Percentiles rank a stretch among this genome's conserved stretches.
Conservation (phyloP, 768 basidiomycete genomes). For the Mycena belliarum region DNA sequence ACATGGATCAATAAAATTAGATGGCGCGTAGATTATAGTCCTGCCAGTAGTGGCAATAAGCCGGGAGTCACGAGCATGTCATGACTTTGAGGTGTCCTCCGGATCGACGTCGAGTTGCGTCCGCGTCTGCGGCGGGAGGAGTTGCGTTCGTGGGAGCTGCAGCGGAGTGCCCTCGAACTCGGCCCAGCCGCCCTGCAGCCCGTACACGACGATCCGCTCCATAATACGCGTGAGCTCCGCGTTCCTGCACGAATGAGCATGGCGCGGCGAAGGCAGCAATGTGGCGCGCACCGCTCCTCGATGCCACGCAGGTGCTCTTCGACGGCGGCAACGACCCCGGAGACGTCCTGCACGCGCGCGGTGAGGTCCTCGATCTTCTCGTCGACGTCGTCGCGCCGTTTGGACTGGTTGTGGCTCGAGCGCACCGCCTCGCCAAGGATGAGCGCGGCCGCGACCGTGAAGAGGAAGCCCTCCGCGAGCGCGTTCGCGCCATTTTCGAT, state of each 20-base stretch:
- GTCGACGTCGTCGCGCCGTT: slow-evolving; percentile 71
- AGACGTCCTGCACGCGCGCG: slow-evolving; percentile 46
- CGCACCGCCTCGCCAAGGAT: slow-evolving; percentile 82
- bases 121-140: slow-evolving; percentile 23
- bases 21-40: too few relatives aligned
- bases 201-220: slow-evolving; percentile 68
- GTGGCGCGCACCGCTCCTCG: slow-evolving; percentile 39
- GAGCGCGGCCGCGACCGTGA: slow-evolving; percentile 69
- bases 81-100: too few relatives aligned
- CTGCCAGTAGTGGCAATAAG: too few relatives aligned
- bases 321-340: slow-evolving; percentile 41
- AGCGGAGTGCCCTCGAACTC: slow-evolving; percentile 66
- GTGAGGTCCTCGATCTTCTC: slow-evolving; percentile 67
- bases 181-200: slow-evolving; percentile 61
- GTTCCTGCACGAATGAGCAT: slow-evolving; percentile 40
- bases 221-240: slow-evolving; percentile 68
- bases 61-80: too few relatives aligned
- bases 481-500: slow-evolving; percentile 86
- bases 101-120: not conserved
- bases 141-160: slow-evolving; percentile 43
- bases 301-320: slow-evolving; percentile 49
- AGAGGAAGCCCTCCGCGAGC: slow-evolving; percentile 84
- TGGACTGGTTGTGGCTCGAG: slow-evolving; percentile 64
- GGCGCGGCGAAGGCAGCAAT: not conserved
- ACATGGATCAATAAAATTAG: too few relatives aligned